Conservation (phyloP, 1,284 basidiomycete genomes). For the Cutaneotrichosporon sp. region DNA sequence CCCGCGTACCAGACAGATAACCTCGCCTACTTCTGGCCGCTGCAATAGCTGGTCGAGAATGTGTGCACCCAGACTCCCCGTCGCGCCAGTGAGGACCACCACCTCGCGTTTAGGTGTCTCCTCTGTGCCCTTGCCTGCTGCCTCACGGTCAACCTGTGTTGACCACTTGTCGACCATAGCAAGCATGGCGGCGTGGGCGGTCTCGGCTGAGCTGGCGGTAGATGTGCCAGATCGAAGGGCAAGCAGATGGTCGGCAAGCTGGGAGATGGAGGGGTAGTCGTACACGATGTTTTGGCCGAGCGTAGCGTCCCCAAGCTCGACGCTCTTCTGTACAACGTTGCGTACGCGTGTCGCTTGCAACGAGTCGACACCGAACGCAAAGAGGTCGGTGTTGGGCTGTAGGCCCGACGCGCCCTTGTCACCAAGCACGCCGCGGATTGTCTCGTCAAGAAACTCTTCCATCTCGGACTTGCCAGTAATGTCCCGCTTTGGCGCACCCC, state of each 20-base stretch:
- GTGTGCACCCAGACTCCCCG: constrained; percentile 60
- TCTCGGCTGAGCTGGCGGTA: constrained; percentile 5
- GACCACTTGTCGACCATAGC: constrained; percentile 51
- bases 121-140: not conserved
- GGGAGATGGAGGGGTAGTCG: constrained; percentile 42
- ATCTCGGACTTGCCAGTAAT: constrained; percentile 38
- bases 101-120: constrained; percentile 14
- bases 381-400: constrained; percentile 31
- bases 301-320: constrained; percentile 43
- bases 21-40: constrained; percentile 38
- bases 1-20: constrained; percentile 54
- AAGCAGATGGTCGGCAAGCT: constrained; percentile 31
- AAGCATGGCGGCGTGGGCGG: constrained; percentile 37
- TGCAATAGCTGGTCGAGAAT: constrained; percentile 52
- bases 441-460: constrained; percentile 47
- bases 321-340: constrained; percentile 53
- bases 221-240: constrained; percentile 34
- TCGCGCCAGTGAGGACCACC: constrained; percentile 55
- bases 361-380: constrained; percentile 55
- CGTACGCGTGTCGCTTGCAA: constrained; percentile 56
- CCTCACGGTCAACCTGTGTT: constrained; percentile 16
- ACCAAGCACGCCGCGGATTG: constrained; percentile 46
- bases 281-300: constrained; percentile 51
- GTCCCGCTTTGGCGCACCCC: constrained; percentile 44
- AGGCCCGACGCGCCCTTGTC: constrained; percentile 35